phyloP scores from a whole-genome alignment of 148 eudicot genomes.

The Rhododendron mucronatum region DNA sequence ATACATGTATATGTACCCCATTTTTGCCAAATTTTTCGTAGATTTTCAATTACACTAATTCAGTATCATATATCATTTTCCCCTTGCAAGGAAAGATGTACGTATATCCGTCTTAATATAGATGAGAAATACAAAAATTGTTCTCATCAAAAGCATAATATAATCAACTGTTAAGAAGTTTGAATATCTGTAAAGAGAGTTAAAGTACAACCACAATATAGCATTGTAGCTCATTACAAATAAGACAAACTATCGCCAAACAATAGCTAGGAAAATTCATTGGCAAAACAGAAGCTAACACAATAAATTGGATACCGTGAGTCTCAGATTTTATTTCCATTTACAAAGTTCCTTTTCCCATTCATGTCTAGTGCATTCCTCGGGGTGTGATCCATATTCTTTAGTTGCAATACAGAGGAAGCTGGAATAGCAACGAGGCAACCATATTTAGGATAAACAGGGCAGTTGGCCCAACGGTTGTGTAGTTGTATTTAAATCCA shows the following conservation, averaged over 20 bases:
- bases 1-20: background rate
- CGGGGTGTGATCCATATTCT: background rate
- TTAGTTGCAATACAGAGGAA: background rate
- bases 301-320: background rate
- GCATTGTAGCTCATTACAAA: background rate
- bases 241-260: background rate
- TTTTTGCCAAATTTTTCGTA: background rate
- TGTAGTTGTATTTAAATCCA: too few species aligned
- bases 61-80: background rate
- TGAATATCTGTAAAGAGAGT: background rate
- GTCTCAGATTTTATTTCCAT: background rate
- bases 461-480: too few species aligned
- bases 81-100: background rate
- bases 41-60: background rate
- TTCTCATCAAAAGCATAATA: background rate
- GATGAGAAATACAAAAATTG: background rate
- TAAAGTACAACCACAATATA: background rate
- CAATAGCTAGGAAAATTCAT: background rate
- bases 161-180: background rate
- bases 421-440: background rate
- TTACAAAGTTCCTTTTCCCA: background rate
- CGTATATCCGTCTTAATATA: background rate
- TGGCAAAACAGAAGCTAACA: background rate
- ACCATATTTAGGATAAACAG: background rate
- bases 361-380: background rate